These are phyloP conservation scores for Botrytis porri DNA, from an alignment of 2,329 filamentous ascomycete species.

Conservation along the genomic window DNA sequence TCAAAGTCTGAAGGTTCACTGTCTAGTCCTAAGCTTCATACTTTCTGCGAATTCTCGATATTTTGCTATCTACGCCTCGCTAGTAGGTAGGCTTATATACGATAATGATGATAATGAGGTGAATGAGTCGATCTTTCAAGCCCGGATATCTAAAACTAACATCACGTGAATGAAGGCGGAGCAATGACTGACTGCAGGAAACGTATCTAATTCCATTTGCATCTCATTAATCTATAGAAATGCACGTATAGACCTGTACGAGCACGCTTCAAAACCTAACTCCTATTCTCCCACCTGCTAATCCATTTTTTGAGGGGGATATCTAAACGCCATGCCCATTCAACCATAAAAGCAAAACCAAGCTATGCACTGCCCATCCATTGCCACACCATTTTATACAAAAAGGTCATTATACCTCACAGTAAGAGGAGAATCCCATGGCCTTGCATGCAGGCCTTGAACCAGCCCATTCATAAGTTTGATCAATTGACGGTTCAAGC, in stretches of 20 bases:
- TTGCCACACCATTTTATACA: not conserved
- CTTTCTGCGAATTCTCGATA: no score
- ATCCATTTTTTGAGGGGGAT: conserved; percentile 11
- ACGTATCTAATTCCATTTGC: not conserved
- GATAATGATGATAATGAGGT: not conserved
- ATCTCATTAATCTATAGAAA: not conserved
- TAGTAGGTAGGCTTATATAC: not conserved
- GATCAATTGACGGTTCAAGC: conserved; percentile 42
- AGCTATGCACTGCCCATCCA: conserved; percentile 2
- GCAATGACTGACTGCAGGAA: not conserved
- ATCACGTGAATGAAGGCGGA: not conserved
- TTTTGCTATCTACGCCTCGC: not conserved
- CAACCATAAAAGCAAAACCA: not conserved
- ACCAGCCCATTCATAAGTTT: not conserved
- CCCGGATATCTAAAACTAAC: not conserved
- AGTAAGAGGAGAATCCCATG: conserved; percentile 3
- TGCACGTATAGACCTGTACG: not conserved
- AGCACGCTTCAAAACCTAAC: not conserved
- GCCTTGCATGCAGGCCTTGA: not conserved
- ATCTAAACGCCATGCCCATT: conserved; percentile 13
- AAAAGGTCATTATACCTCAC: not conserved
- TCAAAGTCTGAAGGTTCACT: not conserved
- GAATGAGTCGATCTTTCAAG: not conserved
- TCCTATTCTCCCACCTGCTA: not conserved
- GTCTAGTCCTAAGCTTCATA: not conserved